These are phyloP conservation scores for Leptosphaerulina australis DNA, from an alignment of 2,329 filamentous ascomycete species.

Conservation along the genomic window DNA sequence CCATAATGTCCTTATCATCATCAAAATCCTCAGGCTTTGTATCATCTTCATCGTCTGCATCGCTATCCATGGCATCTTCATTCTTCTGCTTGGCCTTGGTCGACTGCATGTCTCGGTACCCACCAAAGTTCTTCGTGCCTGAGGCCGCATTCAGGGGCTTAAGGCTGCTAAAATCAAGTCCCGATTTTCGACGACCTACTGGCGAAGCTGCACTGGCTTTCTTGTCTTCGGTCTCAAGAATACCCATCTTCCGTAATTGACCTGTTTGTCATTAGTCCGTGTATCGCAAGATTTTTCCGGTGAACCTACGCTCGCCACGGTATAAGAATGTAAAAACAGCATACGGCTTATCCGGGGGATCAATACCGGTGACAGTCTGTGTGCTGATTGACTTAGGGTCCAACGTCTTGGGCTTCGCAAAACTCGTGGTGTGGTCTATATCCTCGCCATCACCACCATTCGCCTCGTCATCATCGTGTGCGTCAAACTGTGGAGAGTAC, in stretches of 20 bases:
- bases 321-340: constrained; percentile 98
- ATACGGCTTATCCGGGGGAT: constrained; percentile 94
- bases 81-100: constrained; percentile 59
- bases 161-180: constrained; percentile 82
- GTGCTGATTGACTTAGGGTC: constrained; percentile 98
- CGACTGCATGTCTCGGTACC: constrained; percentile 75
- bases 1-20: constrained; percentile 63
- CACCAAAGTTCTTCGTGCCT: constrained; percentile 88
- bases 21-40: constrained; percentile 67
- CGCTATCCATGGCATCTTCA: constrained; percentile 71
- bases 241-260: constrained; percentile 96
- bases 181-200: constrained; percentile 76
- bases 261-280: constrained; percentile 57
- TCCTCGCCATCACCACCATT: constrained; percentile 71
- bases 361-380: constrained; percentile 97
- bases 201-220: constrained; percentile 62
- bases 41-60: constrained; percentile 72
- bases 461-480: constrained; percentile 89
- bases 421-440: constrained; percentile 95
- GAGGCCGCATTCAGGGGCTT: constrained; percentile 77
- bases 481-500: constrained; percentile 96
- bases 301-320: constrained; percentile 81
- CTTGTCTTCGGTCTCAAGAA: constrained; percentile 70
- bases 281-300: not conserved
- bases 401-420: constrained; percentile 92